Evolutionary conservation across 1,139 yeast genomes (phyloP).

Genomic region (Magnusiomyces starmeri): DNA sequence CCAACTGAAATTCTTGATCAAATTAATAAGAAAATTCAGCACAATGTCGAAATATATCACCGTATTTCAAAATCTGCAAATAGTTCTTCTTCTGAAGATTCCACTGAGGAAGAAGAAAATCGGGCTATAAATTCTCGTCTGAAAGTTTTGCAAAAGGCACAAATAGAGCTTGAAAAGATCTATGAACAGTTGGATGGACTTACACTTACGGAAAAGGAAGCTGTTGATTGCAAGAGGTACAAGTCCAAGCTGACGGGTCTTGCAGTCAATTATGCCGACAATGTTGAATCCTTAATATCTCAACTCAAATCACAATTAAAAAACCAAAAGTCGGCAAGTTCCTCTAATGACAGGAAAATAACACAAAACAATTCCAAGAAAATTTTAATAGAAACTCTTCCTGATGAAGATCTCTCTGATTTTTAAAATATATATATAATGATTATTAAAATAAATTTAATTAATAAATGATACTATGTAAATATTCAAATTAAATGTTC

Average conservation of each 20-base stretch:
- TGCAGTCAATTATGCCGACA: constrained; percentile 14
- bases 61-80: background rate
- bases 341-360: background rate
- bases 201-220: background rate
- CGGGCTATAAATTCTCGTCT: constrained; percentile 4
- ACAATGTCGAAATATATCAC: background rate
- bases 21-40: background rate
- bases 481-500: no score
- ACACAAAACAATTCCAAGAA: background rate
- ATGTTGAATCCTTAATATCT: constrained; percentile 2
- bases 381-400: background rate
- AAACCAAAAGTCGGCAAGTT: no score
- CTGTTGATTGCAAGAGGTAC: background rate
- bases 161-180: constrained; percentile 10
- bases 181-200: constrained; percentile 8
- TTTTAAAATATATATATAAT: background rate
- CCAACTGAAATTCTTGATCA: no score
- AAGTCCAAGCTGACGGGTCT: constrained; percentile 11
- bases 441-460: background rate
- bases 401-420: background rate
- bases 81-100: background rate
- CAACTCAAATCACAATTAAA: background rate
- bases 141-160: constrained; percentile 10
- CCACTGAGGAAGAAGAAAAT: background rate
- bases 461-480: background rate